A percentile compares a stretch with the other conserved stretches of the same genome.
phyloP scores from a whole-genome alignment of 2,329 filamentous ascomycete species.

The Penicillium aurantiogriseum region DNA sequence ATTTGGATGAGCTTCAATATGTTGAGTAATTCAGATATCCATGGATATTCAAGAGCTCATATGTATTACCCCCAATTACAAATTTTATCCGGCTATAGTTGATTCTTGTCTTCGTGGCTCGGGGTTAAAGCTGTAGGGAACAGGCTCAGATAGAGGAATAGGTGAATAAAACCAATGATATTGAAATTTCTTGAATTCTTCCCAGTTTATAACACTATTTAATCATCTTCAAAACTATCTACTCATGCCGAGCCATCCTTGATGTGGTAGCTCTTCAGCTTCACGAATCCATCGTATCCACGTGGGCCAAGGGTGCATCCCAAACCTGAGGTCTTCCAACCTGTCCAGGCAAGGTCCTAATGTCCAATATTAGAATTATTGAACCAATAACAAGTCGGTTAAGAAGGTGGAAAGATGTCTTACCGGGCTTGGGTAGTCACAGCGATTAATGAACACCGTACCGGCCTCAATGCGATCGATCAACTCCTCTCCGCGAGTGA shows the following conservation, averaged over 20 bases:
- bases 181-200: not conserved
- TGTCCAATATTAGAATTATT: constrained; percentile 1
- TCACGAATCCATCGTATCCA: constrained; percentile 88
- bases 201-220: not conserved
- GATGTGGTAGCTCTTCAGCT: constrained; percentile 89
- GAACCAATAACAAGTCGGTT: not conserved
- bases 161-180: not conserved
- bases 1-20: not conserved
- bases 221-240: not conserved
- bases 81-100: not conserved
- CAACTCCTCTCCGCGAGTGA: constrained; percentile 67
- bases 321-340: constrained; percentile 91
- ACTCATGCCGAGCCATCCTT: constrained; percentile 39
- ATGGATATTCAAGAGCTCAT: not conserved
- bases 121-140: not conserved
- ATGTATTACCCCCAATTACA: too few relatives aligned
- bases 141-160: not conserved
- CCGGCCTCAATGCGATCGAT: constrained; percentile 80
- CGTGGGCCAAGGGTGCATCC: constrained; percentile 81
- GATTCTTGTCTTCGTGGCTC: not conserved
- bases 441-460: constrained; percentile 90
- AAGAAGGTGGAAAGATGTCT: constrained; percentile 37
- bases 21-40: not conserved
- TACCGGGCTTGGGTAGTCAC: constrained; percentile 85
- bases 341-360: constrained; percentile 84